phyloP scores from a whole-genome alignment of 1,284 basidiomycete species.

The Ustilago lituana region DNA sequence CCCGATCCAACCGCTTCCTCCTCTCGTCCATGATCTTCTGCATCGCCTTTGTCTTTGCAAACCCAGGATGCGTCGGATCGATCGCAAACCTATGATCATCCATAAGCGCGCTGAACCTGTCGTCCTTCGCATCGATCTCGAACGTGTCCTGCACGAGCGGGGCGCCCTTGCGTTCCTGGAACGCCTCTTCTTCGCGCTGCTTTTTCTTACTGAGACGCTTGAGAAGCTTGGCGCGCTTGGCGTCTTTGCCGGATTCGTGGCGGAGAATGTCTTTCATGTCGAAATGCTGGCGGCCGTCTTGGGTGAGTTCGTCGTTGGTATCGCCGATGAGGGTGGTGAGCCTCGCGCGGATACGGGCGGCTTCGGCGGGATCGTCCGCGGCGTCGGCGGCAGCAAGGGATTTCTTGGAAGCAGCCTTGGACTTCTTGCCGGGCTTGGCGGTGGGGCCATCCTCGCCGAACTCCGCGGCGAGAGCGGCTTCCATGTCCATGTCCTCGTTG shows the following conservation, averaged over 20 bases:
- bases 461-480: conserved; percentile 67
- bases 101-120: conserved; percentile 85
- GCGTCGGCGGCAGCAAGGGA: background rate
- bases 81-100: conserved; percentile 93
- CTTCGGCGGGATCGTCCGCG: conserved; percentile 27
- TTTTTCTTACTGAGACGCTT: conserved; percentile 51
- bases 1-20: conserved; percentile 27
- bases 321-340: conserved; percentile 44
- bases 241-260: conserved; percentile 75
- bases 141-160: conserved; percentile 71
- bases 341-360: conserved; percentile 27
- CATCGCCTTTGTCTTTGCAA: conserved; percentile 65
- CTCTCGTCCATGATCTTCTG: conserved; percentile 58
- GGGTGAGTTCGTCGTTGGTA: conserved; percentile 51
- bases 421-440: conserved; percentile 20
- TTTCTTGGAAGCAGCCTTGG: conserved; percentile 19
- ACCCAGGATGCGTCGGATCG: conserved; percentile 86
- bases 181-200: conserved; percentile 40
- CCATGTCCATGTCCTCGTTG: conserved; percentile 60
- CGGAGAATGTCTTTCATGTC: conserved; percentile 89
- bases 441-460: conserved; percentile 67
- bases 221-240: conserved; percentile 64
- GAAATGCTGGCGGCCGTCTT: conserved; percentile 75
- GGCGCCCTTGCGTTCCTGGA: conserved; percentile 67
- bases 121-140: conserved; percentile 83